Evolutionary conservation across 306 rosid species (phyloP), one percentile per base, ranked within the genome.

Genomic region (Rubus parviflorus): DNA sequence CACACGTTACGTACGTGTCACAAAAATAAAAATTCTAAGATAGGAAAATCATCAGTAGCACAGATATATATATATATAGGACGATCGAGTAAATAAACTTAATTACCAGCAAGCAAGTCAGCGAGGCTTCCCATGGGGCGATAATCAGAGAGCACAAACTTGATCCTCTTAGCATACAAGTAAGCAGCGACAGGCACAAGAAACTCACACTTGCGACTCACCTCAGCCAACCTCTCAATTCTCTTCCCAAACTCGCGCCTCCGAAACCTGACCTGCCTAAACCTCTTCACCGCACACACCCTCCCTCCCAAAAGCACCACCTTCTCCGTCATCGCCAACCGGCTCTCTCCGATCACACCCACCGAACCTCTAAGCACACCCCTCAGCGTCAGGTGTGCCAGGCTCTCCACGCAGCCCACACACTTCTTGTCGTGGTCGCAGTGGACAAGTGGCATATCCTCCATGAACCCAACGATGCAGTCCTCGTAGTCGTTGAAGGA

Each of bases 71-170:
- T 9, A 23, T 10, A 12, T 10, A 56, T 9, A 9, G 8, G 14
- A 14, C 40, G 4, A 60, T 17, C 1, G 4, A 58, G 66, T 45
- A 8, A 10, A 2, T 41, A 14, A 8, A 53, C 62, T 42, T n/a
- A n/a, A n/a, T n/a, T 60, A 75, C 83, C 80, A 1, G 49, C 65
- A 68, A 75, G 80, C 80, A 80, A 60, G 76, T 80, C 83, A 17
- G 80, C 72, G 49, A 80, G 80, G 80, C 67, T 80, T 47, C 83
- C 83, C 83, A 80, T 80, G 13, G 83, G 76, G 35, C 63, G 53
- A 56, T 74, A 80, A 68, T 80, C 76, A 5, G 47, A 80, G 42
- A 80, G 66, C 20, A 80, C 46, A 49, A 80, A 80, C 79, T 80
- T 80, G 46, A 80, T 75, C 72, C 83, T 60, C 83, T 80, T 80